A percentile compares a stretch with the other conserved stretches of the same genome.
phyloP scores from a whole-genome alignment of 1,139 yeast species.

The Zhuliangozyma parablackwelliae region DNA sequence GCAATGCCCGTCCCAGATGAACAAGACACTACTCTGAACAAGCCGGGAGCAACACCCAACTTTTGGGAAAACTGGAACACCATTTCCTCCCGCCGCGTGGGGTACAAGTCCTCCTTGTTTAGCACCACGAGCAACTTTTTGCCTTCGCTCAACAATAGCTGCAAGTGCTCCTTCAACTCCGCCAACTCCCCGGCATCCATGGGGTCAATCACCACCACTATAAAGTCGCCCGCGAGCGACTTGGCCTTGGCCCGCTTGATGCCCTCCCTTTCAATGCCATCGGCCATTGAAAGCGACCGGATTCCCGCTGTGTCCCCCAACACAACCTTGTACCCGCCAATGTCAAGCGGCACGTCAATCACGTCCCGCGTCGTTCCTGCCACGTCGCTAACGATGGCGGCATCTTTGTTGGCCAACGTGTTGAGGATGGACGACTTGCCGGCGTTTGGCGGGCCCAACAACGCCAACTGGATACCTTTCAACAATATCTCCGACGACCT shows the following conservation, averaged over 20 bases:
- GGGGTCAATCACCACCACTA: conserved; percentile 38
- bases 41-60: conserved; percentile 21
- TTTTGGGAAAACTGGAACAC: conserved; percentile 14
- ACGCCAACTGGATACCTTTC: conserved; percentile 67
- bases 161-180: conserved; percentile 28
- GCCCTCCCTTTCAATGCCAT: conserved; percentile 75
- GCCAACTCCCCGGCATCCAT: conserved; percentile 4
- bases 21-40: conserved; percentile 61
- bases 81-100: conserved; percentile 13
- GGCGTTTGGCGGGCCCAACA: conserved; percentile 93
- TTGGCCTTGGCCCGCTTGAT: conserved; percentile 67
- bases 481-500: conserved; percentile 60
- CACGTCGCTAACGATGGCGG: conserved; percentile 85
- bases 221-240: conserved; percentile 58
- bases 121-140: conserved; percentile 42
- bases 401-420: conserved; percentile 67
- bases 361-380: conserved; percentile 96
- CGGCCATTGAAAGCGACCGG: conserved; percentile 45
- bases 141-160: conserved; percentile 10
- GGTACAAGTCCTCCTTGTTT: conserved; percentile 57
- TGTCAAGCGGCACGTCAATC: conserved; percentile 75
- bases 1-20: conserved; percentile 51
- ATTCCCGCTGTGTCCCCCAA: conserved; percentile 95
- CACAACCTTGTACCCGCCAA: conserved; percentile 78
- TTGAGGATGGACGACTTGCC: conserved; percentile 90